Conservation (phyloP, 1,284 basidiomycete genomes). For the Tilletia caries region DNA sequence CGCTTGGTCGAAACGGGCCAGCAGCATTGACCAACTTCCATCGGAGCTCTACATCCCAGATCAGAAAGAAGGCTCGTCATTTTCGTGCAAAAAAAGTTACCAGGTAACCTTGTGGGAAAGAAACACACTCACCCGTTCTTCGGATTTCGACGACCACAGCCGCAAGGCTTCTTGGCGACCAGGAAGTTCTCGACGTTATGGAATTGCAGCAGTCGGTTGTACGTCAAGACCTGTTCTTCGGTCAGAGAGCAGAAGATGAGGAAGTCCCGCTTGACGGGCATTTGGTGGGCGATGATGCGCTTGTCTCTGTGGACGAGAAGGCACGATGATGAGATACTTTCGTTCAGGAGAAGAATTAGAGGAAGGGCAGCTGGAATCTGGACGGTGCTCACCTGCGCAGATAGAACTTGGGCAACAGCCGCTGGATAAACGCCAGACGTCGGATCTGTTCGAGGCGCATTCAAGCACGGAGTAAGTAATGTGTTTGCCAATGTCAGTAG, state of each 20-base stretch:
- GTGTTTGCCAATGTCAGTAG: too few species aligned
- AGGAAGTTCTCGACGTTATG: slow-evolving; percentile 67
- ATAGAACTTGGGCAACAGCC: slow-evolving; percentile 71
- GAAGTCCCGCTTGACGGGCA: slow-evolving; percentile 76
- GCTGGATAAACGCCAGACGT: slow-evolving; percentile 60
- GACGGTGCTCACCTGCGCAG: slow-evolving; percentile 64
- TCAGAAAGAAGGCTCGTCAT: background rate
- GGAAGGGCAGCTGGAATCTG: background rate
- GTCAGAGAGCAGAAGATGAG: slow-evolving; percentile 86
- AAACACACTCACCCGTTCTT: slow-evolving; percentile 16
- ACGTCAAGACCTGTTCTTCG: slow-evolving; percentile 65
- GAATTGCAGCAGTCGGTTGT: slow-evolving; percentile 66
- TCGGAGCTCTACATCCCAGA: slow-evolving; percentile 22
- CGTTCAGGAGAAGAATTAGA: too few species aligned
- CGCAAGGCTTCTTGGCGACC: slow-evolving; percentile 67
- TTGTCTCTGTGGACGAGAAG: slow-evolving; percentile 61
- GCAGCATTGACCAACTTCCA: slow-evolving; percentile 46
- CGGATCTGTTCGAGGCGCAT: slow-evolving; percentile 22
- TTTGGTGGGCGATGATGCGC: slow-evolving; percentile 73
- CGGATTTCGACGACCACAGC: slow-evolving; percentile 63
- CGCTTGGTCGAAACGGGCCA: slow-evolving; percentile 18
- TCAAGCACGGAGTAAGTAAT: too few species aligned
- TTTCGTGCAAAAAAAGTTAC: background rate
- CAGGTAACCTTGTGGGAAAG: background rate
- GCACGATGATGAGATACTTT: background rate